These are phyloP conservation scores for Hyphopichia khmerensis DNA, from an alignment of 1,139 yeast genomes.

Conservation along the genomic window DNA sequence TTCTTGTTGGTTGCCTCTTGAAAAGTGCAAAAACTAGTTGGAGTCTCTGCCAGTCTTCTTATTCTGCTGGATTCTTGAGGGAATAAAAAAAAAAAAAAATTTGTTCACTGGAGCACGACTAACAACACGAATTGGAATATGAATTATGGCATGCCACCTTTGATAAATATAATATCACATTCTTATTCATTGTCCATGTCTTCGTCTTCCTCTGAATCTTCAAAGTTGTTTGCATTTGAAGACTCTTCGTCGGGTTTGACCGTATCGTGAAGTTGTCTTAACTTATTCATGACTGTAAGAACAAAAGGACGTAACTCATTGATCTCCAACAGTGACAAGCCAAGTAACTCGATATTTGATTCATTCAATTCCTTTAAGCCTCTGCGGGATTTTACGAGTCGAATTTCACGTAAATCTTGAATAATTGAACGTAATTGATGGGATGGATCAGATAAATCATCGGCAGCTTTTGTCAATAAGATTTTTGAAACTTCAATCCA, in stretches of 20 bases:
- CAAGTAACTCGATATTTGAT: constrained; percentile 79
- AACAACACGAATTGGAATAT: neutral
- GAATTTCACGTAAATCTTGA: constrained; percentile 81
- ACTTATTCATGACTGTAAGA: constrained; percentile 72
- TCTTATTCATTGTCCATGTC: constrained; percentile 7
- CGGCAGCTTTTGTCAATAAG: constrained; percentile 65
- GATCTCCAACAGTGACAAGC: constrained; percentile 78
- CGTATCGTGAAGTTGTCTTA: constrained; percentile 53
- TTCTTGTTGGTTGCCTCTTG: no score
- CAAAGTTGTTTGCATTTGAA: constrained; percentile 17
- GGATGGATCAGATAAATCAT: constrained; percentile 69
- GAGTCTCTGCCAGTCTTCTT: no score
- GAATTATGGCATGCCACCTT: neutral
- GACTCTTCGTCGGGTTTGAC: constrained; percentile 17
- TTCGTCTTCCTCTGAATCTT: constrained; percentile 19
- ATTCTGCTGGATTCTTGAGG: no score
- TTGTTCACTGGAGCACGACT: no score
- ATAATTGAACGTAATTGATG: constrained; percentile 64
- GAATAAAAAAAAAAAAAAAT: no score
- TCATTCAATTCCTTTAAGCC: constrained; percentile 82
- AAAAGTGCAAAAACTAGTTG: no score
- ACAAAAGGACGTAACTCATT: constrained; percentile 87
- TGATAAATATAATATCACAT: no score
- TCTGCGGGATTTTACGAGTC: constrained; percentile 76
- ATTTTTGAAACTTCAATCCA: constrained; percentile 84